Percentiles rank a stretch among this genome's conserved stretches.
These are phyloP conservation scores for Gracilariopsis chorda DNA, from an alignment of 23 red algal species.

Conservation along the genomic window DNA sequence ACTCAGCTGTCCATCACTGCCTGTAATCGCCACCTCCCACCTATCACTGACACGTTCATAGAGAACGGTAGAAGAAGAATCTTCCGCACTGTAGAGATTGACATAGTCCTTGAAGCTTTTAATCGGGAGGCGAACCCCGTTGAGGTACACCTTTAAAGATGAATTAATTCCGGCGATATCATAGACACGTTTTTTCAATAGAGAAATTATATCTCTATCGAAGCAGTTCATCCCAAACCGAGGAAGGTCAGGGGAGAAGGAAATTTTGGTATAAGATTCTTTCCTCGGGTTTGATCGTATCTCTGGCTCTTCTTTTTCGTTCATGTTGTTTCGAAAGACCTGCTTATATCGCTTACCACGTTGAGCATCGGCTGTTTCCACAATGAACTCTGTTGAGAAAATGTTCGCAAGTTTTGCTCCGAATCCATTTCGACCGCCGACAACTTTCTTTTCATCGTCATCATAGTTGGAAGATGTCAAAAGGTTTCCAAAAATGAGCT, in stretches of 20 bases:
- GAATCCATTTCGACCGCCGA: constrained; percentile 95
- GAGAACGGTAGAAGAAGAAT: constrained; percentile 27
- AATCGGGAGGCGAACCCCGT: constrained; percentile 74
- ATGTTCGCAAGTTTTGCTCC: constrained; percentile 99
- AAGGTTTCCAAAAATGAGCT: constrained; percentile 98
- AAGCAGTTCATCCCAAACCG: constrained; percentile 88
- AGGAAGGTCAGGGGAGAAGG: constrained; percentile 90
- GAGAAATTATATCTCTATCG: constrained; percentile 83
- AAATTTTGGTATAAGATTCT: constrained; percentile 84
- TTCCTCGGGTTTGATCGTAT: constrained; percentile 58
- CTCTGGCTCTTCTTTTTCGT: constrained; percentile 49
- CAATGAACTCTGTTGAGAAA: constrained; percentile 83
- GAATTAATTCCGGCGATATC: constrained; percentile 93
- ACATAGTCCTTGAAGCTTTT: constrained; percentile 93
- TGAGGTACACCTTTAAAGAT: constrained; percentile 73
- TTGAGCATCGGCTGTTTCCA: constrained; percentile 88
- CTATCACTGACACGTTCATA: constrained; percentile 72
- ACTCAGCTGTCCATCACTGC: constrained; percentile 88
- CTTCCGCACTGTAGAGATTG: constrained; percentile 72
- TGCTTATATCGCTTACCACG: constrained; percentile 78
- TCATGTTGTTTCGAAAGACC: constrained; percentile 93
- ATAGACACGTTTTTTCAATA: constrained; percentile 91
- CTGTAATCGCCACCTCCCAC: constrained; percentile 90
- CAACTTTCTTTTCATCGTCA: constrained; percentile 90
- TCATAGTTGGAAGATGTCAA: constrained; percentile 98